Percentiles rank a stretch among this genome's conserved stretches.
These are phyloP conservation scores for Violaceomyces palustris DNA, from an alignment of 1,284 basidiomycete species.

Conservation along the genomic window DNA sequence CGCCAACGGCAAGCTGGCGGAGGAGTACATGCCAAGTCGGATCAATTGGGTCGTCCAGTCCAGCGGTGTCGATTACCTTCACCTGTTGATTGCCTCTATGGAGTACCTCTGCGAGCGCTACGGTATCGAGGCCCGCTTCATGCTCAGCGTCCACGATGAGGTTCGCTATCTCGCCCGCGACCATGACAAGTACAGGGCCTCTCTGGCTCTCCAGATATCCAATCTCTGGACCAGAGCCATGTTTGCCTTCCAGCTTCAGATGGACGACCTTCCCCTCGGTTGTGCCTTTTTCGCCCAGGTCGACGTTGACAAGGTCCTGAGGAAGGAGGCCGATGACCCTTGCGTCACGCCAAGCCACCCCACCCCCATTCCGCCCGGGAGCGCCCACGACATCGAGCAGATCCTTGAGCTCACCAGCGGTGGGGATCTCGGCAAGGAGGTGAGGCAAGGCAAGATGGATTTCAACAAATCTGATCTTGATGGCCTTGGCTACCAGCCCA, in stretches of 20 bases:
- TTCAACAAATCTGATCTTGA: too few relatives aligned
- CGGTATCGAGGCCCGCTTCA: conserved; percentile 82
- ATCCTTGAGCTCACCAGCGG: conserved; percentile 58
- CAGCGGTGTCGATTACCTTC: conserved; percentile 95
- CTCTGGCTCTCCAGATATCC: conserved; percentile 89
- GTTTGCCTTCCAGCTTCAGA: conserved; percentile 87
- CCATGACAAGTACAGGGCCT: conserved; percentile 77
- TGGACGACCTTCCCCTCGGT: conserved; percentile 87
- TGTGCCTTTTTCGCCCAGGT: conserved; percentile 92
- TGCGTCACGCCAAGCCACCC: conserved; percentile 93
- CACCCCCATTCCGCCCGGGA: conserved; percentile 72
- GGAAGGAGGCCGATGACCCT: conserved; percentile 94
- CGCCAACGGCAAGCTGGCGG: conserved; percentile 60
- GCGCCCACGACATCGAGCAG: conserved; percentile 70
- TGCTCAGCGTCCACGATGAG: conserved; percentile 96
- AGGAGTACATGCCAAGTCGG: conserved; percentile 88
- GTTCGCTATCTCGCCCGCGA: conserved; percentile 87
- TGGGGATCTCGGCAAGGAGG: conserved; percentile 35
- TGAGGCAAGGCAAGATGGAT: conserved; percentile 15
- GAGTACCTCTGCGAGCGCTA: conserved; percentile 77
- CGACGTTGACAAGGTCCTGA: conserved; percentile 81
- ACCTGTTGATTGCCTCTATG: conserved; percentile 93
- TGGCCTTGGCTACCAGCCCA: conserved; percentile 32
- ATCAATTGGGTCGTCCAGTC: conserved; percentile 99
- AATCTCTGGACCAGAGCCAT: conserved; percentile 92